phyloP scores from a whole-genome alignment of 208 protist species.

The Crithidia sp. region DNA sequence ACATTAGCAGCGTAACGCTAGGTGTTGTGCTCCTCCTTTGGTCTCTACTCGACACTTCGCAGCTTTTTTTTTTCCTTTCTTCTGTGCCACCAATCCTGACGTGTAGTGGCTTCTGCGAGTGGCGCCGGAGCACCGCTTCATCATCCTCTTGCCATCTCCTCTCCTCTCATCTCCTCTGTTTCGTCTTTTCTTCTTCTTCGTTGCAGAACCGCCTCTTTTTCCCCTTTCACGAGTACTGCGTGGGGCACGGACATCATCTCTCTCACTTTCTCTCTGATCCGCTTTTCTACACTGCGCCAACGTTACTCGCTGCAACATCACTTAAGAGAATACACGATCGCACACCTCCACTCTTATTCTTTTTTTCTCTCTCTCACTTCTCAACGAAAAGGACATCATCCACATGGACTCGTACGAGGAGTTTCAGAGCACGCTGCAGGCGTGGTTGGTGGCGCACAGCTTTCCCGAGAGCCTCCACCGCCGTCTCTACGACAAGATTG shows the following conservation, averaged over 20 bases:
- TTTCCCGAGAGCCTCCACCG: slow-evolving; percentile 39
- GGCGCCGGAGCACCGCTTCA: too few relatives aligned
- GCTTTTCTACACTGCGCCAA: too few relatives aligned
- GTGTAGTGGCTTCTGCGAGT: too few relatives aligned
- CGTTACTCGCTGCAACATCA: too few relatives aligned
- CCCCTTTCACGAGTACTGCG: too few relatives aligned
- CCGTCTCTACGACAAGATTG: slow-evolving; percentile 48
- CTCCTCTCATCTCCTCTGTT: neutral
- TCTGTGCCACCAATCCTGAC: neutral
- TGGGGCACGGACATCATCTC: too few relatives aligned
- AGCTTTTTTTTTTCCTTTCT: neutral
- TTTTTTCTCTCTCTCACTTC: too few relatives aligned
- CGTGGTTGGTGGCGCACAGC: slow-evolving; percentile 41
- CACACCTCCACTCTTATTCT: slow-evolving; percentile 8
- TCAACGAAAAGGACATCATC: neutral
- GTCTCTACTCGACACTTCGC: neutral
- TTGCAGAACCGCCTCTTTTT: too few relatives aligned
- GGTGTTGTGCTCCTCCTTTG: too few relatives aligned
- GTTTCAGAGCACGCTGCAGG: slow-evolving; percentile 36
- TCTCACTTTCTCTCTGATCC: too few relatives aligned
- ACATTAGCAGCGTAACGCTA: too few relatives aligned
- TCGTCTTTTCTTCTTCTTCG: slow-evolving; percentile 4
- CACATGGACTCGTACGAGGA: slow-evolving; percentile 33
- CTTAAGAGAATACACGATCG: neutral
- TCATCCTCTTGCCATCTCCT: too few relatives aligned